phyloP scores from a whole-genome alignment of 495 filamentous ascomycete genomes.

The Aspergillus homomorphus region DNA sequence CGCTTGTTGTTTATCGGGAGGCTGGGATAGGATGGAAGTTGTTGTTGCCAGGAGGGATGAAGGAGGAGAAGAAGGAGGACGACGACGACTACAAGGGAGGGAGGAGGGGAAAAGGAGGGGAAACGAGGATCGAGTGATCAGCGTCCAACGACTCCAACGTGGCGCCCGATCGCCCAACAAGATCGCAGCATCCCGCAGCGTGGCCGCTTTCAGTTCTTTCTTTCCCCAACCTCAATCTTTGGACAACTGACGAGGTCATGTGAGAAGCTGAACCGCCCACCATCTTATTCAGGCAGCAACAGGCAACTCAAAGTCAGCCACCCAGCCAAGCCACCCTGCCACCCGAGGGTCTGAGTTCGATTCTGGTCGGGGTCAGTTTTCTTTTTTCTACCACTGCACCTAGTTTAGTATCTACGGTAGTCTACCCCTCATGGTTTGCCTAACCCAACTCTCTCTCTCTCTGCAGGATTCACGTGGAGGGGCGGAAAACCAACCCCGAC shows the following conservation, averaged over 20 bases:
- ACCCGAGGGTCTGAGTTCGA: conserved; percentile 1
- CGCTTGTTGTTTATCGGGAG: background rate
- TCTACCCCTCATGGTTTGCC: background rate
- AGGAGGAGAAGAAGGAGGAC: background rate
- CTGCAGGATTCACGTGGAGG: background rate
- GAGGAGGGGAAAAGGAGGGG: conserved; percentile 11
- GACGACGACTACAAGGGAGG: conserved; percentile 7
- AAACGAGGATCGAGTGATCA: conserved; percentile 14
- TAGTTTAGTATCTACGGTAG: no score
- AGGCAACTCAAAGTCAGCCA: no score
- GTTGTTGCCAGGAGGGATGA: background rate
- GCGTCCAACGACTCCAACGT: conserved; percentile 14
- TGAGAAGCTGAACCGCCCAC: background rate
- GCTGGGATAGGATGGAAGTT: background rate
- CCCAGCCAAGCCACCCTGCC: background rate
- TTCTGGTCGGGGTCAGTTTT: background rate
- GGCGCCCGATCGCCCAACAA: conserved; percentile 18
- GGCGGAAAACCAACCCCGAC: background rate
- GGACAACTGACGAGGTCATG: background rate
- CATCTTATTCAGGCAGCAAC: background rate
- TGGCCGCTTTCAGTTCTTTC: background rate
- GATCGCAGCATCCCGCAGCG: background rate
- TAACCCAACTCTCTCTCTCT: background rate
- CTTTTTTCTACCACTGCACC: no score
- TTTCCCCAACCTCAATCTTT: conserved; percentile 7